These are phyloP conservation scores for Apostasia shenzhenica DNA, from an alignment of 106 monocot genomes.

Conservation along the genomic window DNA sequence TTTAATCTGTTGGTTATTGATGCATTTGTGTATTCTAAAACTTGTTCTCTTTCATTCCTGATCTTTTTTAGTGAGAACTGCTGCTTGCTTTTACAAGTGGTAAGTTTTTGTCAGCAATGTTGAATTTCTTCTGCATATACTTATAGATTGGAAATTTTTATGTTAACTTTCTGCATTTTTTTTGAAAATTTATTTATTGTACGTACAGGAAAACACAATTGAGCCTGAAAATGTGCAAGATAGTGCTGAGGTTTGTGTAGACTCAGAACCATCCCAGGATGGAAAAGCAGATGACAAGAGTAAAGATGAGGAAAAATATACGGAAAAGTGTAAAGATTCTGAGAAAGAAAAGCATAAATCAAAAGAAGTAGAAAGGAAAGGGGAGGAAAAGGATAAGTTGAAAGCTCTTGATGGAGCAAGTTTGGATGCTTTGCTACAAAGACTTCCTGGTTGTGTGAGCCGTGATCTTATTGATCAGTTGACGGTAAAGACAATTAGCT, in stretches of 20 bases:
- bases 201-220: constrained; percentile 35
- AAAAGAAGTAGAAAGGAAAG: constrained; percentile 73
- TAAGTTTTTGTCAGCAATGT: no score
- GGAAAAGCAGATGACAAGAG: constrained; percentile 62
- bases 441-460: constrained; percentile 92
- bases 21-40: no score
- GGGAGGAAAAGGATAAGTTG: constrained; percentile 82
- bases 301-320: constrained; percentile 63
- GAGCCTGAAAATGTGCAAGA: constrained; percentile 57
- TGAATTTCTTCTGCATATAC: no score
- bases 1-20: no score
- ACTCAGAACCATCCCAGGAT: constrained; percentile 30
- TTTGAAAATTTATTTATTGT: constrained; percentile 2
- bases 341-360: constrained; percentile 75
- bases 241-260: constrained; percentile 26
- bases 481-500: constrained; percentile 45
- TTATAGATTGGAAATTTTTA: neutral
- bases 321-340: constrained; percentile 41
- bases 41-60: no score
- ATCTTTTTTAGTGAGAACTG: no score
- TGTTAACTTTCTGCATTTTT: neutral
- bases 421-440: constrained; percentile 79
- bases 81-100: no score
- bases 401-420: constrained; percentile 68
- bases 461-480: constrained; percentile 98